Base-by-base conservation (phyloP, 164 flowering plant species). In the Magnolia officinalis region DNA sequence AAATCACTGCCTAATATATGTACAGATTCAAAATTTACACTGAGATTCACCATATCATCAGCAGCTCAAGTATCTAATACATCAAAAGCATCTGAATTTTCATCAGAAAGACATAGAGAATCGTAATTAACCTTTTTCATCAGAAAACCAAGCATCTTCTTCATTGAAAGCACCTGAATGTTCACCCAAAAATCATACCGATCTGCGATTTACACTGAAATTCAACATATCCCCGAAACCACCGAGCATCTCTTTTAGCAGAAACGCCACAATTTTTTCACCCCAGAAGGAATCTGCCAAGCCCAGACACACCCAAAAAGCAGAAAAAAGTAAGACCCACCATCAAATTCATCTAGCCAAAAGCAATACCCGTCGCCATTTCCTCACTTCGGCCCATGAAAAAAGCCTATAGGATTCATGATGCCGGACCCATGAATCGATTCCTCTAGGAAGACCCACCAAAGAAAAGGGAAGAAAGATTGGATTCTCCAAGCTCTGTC, bases 401-500 rank as follows among this genome's bases (percentile, higher is more conserved):
- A 63, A 70, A 70, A 70, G 58, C n/a, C 10, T 23, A 70, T 45
- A 1, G 58, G 45, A 50, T 50, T 70, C 72, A 20, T 20, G 29
- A 16, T 16, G 45, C 71, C 71, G 71, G 20, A 10, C 71, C 68
- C 71, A 68, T 31, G 71, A 70, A 70, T 70, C 58, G 72, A 70
- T 70, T 70, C 70, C 58, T 21, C 55, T 58, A 2, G 24, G 16
- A 49, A 49, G n/a, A 70, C 14, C 7, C 37, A 24, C 21, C 49
- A 70, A n/a, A 70, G 24, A 50, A 70, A 50, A 70, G 18, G 26
- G 49, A 11, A n/a, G 58, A 70, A 1, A 49, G 55, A 70, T 50
- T 49, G 55, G 59, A 70, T 19, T 50, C 55, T 50, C 72, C 29
- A 4, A 19, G 72, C 19, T 50, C 19, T 2, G 20, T 19, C 14